Percentiles rank a stretch among this genome's conserved stretches.
These are phyloP conservation scores for Fistulinella prunicolor DNA, from an alignment of 768 basidiomycete species.

Conservation along the genomic window DNA sequence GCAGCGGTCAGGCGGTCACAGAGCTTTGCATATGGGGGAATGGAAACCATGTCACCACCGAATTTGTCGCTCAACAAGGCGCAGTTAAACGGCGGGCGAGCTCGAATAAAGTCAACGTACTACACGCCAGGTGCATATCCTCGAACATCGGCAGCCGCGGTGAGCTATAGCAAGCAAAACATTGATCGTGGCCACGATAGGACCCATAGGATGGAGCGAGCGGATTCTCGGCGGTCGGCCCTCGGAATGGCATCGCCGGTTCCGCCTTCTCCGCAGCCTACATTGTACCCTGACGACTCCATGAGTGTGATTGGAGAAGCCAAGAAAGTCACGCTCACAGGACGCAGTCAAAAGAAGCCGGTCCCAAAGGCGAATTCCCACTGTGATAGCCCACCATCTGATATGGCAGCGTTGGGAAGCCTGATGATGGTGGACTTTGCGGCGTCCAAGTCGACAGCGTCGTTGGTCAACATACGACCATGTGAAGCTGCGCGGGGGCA, in stretches of 20 bases:
- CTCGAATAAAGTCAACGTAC: constrained; percentile 68
- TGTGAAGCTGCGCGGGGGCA: constrained; percentile 26
- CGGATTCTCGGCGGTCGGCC: constrained; percentile 42
- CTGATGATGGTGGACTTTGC: constrained; percentile 63
- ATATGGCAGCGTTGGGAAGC: constrained; percentile 51
- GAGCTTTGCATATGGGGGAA: constrained; percentile 51
- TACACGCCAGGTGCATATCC: constrained; percentile 53
- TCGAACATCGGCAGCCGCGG: constrained; percentile 48
- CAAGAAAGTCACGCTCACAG: constrained; percentile 23
- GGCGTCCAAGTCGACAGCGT: constrained; percentile 35
- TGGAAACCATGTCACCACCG: constrained; percentile 46
- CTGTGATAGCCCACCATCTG: constrained; percentile 28
- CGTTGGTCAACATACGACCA: constrained; percentile 30
- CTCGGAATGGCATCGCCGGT: constrained; percentile 35
- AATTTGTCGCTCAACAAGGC: constrained; percentile 21
- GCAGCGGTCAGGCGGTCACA: constrained; percentile 30
- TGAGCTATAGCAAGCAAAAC: constrained; percentile 33
- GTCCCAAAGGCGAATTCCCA: constrained; percentile 22
- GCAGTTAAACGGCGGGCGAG: constrained; percentile 49
- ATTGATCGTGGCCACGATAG: constrained; percentile 33
- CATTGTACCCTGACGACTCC: constrained; percentile 71
- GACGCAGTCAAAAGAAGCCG: constrained; percentile 34
- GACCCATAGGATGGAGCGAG: constrained; percentile 35
- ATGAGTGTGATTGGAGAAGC: constrained; percentile 53
- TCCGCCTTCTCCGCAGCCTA: constrained; percentile 56